Evolutionary conservation across 306 rosid genomes (phyloP), one percentile per base, ranked within the genome.

Genomic region (Begonia fuchsioides): DNA sequence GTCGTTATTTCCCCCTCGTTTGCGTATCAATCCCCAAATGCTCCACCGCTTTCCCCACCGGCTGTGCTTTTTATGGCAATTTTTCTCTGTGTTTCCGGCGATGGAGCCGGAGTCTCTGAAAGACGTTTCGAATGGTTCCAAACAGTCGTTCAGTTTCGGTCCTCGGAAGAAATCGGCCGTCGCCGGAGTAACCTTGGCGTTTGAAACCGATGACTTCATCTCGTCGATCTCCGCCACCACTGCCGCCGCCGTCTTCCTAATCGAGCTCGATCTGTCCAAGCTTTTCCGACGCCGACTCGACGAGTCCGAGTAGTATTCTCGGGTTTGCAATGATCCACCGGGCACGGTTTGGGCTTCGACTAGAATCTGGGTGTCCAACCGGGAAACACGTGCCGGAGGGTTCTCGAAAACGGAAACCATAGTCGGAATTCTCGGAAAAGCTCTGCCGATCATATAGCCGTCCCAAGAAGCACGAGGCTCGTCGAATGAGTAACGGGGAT

Each of bases 401-500:
- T 90, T 95, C 59, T 90, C 98, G 18, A 81, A 86, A 5, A 87
- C 96, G 3, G 96, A 87, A 17, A 80, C 59, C 98, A 90, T 90
- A 0, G 95, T 75, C 11, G 98, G 98, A 92, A 90, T 75, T 55
- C 81, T 81, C 0, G 94, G 82, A 41, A 81, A 70, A 0, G 87
- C 65, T 49, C 72, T 72, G 7, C 87, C 88, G 4, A 77, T 69
- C 18, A 90, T 53, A 57, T 90, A 66, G 8, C 98, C 98, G 40
- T 90, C 98, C 98, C 98, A 90, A 1, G 98, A 90, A 7, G 98
- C 98, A 6, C 98, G 65, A 1, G 98, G 95, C 65, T 90, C 98
- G 11, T 90, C 98, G 12, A 90, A 80, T 3, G 96, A 87, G 60
- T 80, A 69, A 0, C 96, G 71, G 10, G 96, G 73, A 65, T 87